A percentile compares a stretch with the other conserved stretches of the same genome.
Conservation (phyloP, 345 rosid species). For the Abelmoschus esculentus region DNA sequence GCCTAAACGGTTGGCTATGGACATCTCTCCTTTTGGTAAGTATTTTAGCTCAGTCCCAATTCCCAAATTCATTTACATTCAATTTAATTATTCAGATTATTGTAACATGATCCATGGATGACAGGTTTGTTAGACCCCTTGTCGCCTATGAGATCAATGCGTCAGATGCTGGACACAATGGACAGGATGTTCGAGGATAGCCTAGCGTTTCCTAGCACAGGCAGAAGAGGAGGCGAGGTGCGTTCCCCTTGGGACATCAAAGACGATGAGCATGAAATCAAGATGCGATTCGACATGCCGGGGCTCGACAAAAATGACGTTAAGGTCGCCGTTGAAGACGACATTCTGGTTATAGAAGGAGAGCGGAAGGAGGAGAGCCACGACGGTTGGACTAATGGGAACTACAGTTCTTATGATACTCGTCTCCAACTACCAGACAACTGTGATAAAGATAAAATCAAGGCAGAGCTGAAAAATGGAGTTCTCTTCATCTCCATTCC, state of each 20-base stretch:
- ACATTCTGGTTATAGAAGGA: constrained; percentile 54
- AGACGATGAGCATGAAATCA: constrained; percentile 68
- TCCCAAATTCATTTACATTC: too few species aligned
- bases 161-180: constrained; percentile 74
- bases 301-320: constrained; percentile 75
- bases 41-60: not conserved
- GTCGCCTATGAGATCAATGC: constrained; percentile 71
- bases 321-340: constrained; percentile 57
- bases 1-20: constrained; percentile 38
- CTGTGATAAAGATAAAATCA: constrained; percentile 51
- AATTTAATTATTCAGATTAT: too few species aligned
- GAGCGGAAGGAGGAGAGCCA: constrained; percentile 46
- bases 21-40: constrained; percentile 66
- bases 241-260: constrained; percentile 77
- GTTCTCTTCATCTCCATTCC: constrained; percentile 61
- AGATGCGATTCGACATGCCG: constrained; percentile 84
- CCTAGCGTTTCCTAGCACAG: constrained; percentile 29
- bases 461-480: constrained; percentile 70
- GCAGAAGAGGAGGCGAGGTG: constrained; percentile 26
- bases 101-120: not conserved
- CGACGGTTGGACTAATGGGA: constrained; percentile 38
- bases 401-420: constrained; percentile 43
- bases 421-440: constrained; percentile 52
- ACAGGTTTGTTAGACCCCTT: constrained; percentile 57
- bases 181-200: constrained; percentile 61